These are phyloP conservation scores for Avena sativa DNA, from an alignment of 176 grass and related monocot species.

Conservation along the genomic window DNA sequence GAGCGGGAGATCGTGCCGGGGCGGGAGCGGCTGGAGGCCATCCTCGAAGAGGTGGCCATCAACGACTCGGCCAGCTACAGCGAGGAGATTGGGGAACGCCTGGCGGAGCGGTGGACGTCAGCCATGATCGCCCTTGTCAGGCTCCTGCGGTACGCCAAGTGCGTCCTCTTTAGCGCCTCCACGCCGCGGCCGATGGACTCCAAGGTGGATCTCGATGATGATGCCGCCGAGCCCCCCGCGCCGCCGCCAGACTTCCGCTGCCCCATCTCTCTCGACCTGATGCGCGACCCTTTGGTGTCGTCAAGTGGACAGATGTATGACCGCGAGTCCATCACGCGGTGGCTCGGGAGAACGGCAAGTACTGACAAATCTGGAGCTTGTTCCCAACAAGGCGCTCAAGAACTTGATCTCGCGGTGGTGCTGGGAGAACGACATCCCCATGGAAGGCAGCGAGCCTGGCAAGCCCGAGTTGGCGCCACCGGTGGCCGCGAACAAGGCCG, in stretches of 20 bases:
- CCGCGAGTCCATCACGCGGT: conserved; percentile 74
- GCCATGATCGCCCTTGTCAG: conserved; percentile 86
- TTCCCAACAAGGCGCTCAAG: conserved; percentile 92
- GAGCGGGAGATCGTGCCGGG: conserved; percentile 81
- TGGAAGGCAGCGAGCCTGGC: conserved; percentile 50
- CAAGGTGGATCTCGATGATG: conserved; percentile 46
- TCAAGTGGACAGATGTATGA: conserved; percentile 91
- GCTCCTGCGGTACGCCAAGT: conserved; percentile 86
- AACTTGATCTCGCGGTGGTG: conserved; percentile 91
- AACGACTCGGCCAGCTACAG: conserved; percentile 72
- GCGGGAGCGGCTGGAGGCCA: conserved; percentile 52
- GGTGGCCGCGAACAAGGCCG: conserved; percentile 76
- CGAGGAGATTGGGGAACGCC: conserved; percentile 82
- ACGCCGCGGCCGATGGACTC: conserved; percentile 65
- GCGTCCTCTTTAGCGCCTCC: conserved; percentile 80
- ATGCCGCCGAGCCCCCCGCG: conserved; percentile 39
- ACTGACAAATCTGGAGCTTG: conserved; percentile 56
- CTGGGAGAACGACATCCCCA: conserved; percentile 71
- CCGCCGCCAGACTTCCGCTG: conserved; percentile 85
- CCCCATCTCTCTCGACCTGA: conserved; percentile 90
- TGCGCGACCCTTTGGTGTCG: conserved; percentile 73
- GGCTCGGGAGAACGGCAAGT: conserved; percentile 93
- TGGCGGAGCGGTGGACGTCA: conserved; percentile 68
- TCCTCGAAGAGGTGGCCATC: conserved; percentile 74
- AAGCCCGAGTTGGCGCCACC: conserved; percentile 46